Base-by-base conservation (phyloP, 1,284 basidiomycete genomes). In the Earliella scabrosa region DNA sequence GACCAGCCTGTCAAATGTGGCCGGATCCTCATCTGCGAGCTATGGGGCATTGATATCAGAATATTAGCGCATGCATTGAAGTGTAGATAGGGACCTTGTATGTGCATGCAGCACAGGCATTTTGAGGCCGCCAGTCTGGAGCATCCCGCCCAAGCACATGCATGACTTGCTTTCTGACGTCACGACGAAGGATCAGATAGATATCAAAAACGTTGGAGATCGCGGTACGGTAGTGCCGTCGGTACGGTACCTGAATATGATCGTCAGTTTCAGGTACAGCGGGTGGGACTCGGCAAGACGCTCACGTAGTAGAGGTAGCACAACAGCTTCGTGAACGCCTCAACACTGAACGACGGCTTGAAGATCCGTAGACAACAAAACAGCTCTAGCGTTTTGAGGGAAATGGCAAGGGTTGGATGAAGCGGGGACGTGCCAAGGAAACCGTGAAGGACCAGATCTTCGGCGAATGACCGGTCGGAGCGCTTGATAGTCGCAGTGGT, bases 291-390 rank as follows among this genome's bases (percentile, higher is more conserved):
- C n/a, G n/a, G n/a, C n/a, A n/a, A n/a, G n/a, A n/a, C n/a, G n/a
- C 43, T n/a, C 18, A 44, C 43, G 13, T 29, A 27, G 27, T 75
- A 74, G 1, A 68, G 27, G 54, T 74, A 61, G 57, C 73, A 73
- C 1, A 75, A 11, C 1, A 72, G 64, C 47, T 71, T 70, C 0
- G 67, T 52, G 45, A 74, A 75, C 0, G 71, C 68, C 52, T 77
- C 70, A 2, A 71, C 54, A 49, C n/a, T n/a, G n/a, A n/a, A n/a
- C n/a, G n/a, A n/a, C n/a, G n/a, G n/a, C n/a, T n/a, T n/a, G n/a
- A n/a, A 52, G 1, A 66, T 52, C 0, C 63, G 55, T 13, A 73
- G 39, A 3, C 40, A n/a, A 7, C 56, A 60, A 47, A 66, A 71
- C 3, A 73, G 57, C 39, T 75, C 68, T 2, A 76, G 59, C 1